Evolutionary conservation across 208 protist species (phyloP).

Genomic region (Acanthamoeba healyi): DNA sequence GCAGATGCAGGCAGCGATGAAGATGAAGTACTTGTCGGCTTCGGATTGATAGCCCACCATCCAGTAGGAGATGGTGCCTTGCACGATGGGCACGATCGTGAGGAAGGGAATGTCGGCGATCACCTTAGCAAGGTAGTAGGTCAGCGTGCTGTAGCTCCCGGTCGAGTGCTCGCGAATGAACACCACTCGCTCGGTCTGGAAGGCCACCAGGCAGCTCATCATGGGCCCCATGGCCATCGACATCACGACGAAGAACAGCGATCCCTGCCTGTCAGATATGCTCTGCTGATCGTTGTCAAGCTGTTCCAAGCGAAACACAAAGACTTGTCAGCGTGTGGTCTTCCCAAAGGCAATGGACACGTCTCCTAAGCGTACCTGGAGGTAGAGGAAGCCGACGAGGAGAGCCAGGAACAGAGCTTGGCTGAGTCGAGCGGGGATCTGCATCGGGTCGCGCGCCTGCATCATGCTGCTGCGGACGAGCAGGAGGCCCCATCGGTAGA

Average conservation of each 20-base stretch:
- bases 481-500: constrained; percentile 19
- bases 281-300: neutral
- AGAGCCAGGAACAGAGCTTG: constrained; percentile 16
- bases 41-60: constrained; percentile 50
- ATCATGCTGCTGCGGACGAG: neutral
- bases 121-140: constrained; percentile 36
- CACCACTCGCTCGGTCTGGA: constrained; percentile 22
- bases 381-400: constrained; percentile 41
- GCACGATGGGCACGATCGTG: neutral
- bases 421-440: neutral
- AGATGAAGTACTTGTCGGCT: constrained; percentile 60
- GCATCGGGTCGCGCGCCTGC: constrained; percentile 27
- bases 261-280: neutral
- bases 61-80: constrained; percentile 54
- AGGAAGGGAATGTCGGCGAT: constrained; percentile 8
- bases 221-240: constrained; percentile 35
- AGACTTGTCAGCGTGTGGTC: neutral
- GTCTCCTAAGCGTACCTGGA: constrained; percentile 42
- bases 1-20: neutral
- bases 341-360: neutral
- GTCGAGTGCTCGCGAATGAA: constrained; percentile 67
- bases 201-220: constrained; percentile 4
- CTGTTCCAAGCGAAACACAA: neutral
- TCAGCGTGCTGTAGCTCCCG: constrained; percentile 20
- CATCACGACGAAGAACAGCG: constrained; percentile 59